Percentiles rank a stretch among this genome's conserved stretches.
phyloP scores from a whole-genome alignment of 176 grass and related monocot genomes.

The Carex cristatella region DNA sequence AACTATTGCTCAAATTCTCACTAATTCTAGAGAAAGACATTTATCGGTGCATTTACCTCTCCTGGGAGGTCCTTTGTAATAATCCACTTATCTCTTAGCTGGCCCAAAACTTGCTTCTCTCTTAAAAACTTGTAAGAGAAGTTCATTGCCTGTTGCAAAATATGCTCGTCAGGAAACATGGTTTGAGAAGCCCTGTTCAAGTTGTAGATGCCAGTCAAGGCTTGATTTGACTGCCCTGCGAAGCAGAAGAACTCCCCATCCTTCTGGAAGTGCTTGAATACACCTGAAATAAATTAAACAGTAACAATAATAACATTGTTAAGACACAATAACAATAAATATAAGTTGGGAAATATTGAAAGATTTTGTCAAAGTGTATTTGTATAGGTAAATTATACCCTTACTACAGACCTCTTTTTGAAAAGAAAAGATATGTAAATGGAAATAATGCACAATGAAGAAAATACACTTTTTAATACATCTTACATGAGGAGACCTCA shows the following conservation, averaged over 20 bases:
- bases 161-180: constrained; percentile 30
- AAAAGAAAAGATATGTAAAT: neutral
- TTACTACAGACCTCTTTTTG: too few species aligned
- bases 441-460: neutral
- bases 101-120: constrained; percentile 19
- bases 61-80: constrained; percentile 42
- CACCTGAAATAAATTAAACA: constrained; percentile 25
- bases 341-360: neutral
- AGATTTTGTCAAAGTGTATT: neutral
- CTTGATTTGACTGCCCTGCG: constrained; percentile 75
- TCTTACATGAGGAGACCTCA: constrained; percentile 58
- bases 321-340: neutral
- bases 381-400: neutral
- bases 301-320: neutral
- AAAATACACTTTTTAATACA: neutral
- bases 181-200: constrained; percentile 45
- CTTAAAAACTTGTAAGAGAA: constrained; percentile 29
- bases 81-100: constrained; percentile 57
- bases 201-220: constrained; percentile 88
- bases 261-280: constrained; percentile 79
- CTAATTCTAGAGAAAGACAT: neutral
- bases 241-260: constrained; percentile 84
- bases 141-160: neutral
- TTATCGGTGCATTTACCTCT: constrained; percentile 26
- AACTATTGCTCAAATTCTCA: neutral